Base-by-base conservation (phyloP, 2,329 filamentous ascomycete species). In the Alternaria triticina region DNA sequence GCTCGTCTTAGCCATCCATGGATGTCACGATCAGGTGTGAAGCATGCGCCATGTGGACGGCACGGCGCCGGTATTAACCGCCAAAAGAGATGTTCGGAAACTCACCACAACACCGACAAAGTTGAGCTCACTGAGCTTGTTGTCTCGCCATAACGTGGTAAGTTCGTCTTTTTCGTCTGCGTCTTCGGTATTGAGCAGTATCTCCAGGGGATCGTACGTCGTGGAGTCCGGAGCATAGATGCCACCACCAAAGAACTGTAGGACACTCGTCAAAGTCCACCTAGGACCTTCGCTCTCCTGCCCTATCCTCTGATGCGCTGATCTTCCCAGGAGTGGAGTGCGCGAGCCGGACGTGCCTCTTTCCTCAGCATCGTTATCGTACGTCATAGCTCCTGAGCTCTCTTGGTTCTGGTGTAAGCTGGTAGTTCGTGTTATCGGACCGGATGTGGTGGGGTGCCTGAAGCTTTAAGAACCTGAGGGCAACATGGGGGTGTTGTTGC, bases 81-180 rank as follows among this genome's bases (percentile, higher is more conserved):
- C 10, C 10, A 13, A 12, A 23, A 13, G 17, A 20, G 6, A 40
- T 12, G 17, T 11, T 22, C 9, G 9, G 10, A 36, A 27, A 77
- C 77, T 10, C 75, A 79, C 77, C 59, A 82, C 80, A 46, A 82
- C 77, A 54, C 81, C 81, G 11, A 83, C 75, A 47, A 83, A 83
- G 63, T 75, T 82, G 25, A 82, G 68, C 59, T 83, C 81, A 57
- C 78, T 74, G 4, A 83, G 62, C 58, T 79, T 81, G 63, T 81
- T 77, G 51, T 81, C 78, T 30, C 74, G 71, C 81, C 81, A 83
- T 55, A 64, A 66, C 15, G 77, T 62, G 1, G 81, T 82, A 13
- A 83, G 69, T 11, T 72, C 62, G 55, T 83, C 76, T 43, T 71
- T 71, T 58, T 81, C 74, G 17, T 74, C 60, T 13, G 51, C 22